These are phyloP conservation scores for Perkinsus olseni DNA, from an alignment of 169 alveolate species.

Conservation along the genomic window DNA sequence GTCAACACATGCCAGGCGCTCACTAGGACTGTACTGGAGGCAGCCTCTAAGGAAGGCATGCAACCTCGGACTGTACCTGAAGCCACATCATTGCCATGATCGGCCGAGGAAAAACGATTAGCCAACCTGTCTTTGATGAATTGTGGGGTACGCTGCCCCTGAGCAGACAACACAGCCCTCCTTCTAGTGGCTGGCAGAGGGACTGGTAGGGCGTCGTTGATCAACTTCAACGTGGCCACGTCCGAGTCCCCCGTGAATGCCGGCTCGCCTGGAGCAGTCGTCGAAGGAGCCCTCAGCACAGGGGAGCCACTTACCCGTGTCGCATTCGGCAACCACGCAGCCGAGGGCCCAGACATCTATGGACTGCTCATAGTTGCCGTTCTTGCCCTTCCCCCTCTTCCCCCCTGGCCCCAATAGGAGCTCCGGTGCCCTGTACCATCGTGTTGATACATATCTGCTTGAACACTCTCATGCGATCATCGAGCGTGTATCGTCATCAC, in stretches of 20 bases:
- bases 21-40: not conserved
- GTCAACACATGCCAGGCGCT: not conserved
- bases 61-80: not conserved
- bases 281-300: not conserved
- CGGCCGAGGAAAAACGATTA: not conserved
- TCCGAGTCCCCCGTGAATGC: slow-evolving; percentile 51
- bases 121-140: not conserved
- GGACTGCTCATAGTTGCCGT: slow-evolving; percentile 62
- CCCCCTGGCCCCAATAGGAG: slow-evolving; percentile 64
- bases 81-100: not conserved
- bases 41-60: not conserved
- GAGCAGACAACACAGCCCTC: not conserved
- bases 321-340: slow-evolving; percentile 60
- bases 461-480: not conserved
- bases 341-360: slow-evolving; percentile 83
- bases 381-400: not conserved
- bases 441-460: slow-evolving; percentile 65
- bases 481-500: slow-evolving; percentile 28
- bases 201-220: not conserved
- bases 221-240: slow-evolving; percentile 34
- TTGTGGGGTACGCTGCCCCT: not conserved
- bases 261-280: slow-evolving; percentile 30
- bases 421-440: slow-evolving; percentile 84
- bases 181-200: not conserved
- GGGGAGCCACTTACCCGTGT: not conserved